Evolutionary conservation across 805 yeast species (phyloP), one percentile per base, ranked within the genome.

Genomic region (Wickerhamomyces sydowiorum): DNA sequence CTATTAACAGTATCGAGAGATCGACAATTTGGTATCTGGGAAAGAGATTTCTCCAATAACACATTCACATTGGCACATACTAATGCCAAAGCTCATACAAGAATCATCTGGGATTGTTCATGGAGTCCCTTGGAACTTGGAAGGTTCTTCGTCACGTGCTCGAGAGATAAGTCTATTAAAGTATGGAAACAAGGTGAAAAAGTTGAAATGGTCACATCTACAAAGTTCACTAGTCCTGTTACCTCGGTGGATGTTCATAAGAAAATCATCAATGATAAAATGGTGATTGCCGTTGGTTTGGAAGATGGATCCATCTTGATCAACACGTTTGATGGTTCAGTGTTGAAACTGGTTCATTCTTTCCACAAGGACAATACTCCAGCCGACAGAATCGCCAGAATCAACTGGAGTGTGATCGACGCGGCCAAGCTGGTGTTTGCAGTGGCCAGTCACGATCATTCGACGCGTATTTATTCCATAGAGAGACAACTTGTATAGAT

Each of bases 61-160:
- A 60, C 61, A 18, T 73, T 75, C 46, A 59, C 63, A 17, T 61
- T 77, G 42, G 56, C 52, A 23, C 45, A 44, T 36, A 50, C 64
- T 17, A 71, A 75, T 42, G 76, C 76, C 28, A 87, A 84, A 59
- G 96, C 96, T 0, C 99, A 95, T 57, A 62, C 83, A 2, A 78
- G 97, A 62, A 91, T 93, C 53, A 78, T 93, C 34, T 95, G 99
- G 99, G 98, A 93, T 65, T 82, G 91, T 58, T 76, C 85, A 30
- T 93, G 97, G 96, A 67, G 81, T 1, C 87, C 89, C 5, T 45
- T 54, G n/a, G 66, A 54, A 3, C 57, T 56, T 38, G 72, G 68
- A 7, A 38, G 51, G n/a, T 59, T 60, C n/a, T 90, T 91, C 55
- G 72, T 86, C 14, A 90, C 97, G 0, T 95, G 83, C 0, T 82